These are phyloP conservation scores for Carpinus viminea DNA, from an alignment of 306 rosid species.

Conservation along the genomic window DNA sequence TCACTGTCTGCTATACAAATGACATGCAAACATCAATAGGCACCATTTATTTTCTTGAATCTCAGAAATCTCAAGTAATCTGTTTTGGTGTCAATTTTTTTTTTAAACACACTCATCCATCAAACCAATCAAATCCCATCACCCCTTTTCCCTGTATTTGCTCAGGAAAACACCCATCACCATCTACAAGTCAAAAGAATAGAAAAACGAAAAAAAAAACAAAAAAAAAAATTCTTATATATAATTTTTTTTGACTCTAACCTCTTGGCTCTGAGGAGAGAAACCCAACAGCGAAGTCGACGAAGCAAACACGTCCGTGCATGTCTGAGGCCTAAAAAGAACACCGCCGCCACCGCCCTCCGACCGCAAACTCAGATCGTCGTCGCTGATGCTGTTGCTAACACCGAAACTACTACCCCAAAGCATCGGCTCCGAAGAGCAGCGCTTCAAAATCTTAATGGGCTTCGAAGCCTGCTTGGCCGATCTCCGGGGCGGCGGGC, in stretches of 20 bases:
- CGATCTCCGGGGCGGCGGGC: conserved; percentile 28
- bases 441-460: conserved; percentile 44
- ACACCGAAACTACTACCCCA: background rate
- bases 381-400: conserved; percentile 20
- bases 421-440: conserved; percentile 62
- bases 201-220: background rate
- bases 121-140: background rate
- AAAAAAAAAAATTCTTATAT: no score
- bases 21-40: background rate
- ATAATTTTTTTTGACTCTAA: background rate
- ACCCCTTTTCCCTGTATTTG: no score
- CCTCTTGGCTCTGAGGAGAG: conserved; percentile 41
- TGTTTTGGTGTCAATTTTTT: background rate
- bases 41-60: background rate
- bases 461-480: conserved; percentile 38
- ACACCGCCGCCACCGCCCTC: conserved; percentile 23
- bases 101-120: background rate
- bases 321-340: conserved; percentile 49
- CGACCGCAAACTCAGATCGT: conserved; percentile 12
- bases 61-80: background rate
- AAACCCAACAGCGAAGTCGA: conserved; percentile 53
- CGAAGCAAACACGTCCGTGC: conserved; percentile 44
- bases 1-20: background rate
- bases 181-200: background rate
- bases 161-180: background rate